These are phyloP conservation scores for Batkoa obscura DNA, from an alignment of 371 early-diverging fungal genomes.

Conservation along the genomic window DNA sequence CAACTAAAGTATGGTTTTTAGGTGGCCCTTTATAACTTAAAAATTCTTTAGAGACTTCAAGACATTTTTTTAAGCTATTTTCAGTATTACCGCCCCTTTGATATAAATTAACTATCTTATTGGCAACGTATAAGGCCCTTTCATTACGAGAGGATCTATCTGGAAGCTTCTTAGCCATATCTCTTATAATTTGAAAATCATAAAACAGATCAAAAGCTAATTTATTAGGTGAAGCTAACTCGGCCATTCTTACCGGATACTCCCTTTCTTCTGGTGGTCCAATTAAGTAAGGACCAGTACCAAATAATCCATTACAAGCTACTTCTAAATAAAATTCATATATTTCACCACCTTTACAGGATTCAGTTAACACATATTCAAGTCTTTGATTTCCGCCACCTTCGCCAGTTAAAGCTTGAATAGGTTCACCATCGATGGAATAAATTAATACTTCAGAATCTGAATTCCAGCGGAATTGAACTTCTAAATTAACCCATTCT, in stretches of 20 bases:
- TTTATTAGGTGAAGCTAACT: slow-evolving; percentile 46
- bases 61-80: slow-evolving; percentile 26
- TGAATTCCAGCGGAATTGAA: slow-evolving; percentile 66
- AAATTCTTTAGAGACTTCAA: slow-evolving; percentile 34
- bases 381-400: slow-evolving; percentile 37
- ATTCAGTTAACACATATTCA: slow-evolving; percentile 46
- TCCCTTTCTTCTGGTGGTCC: slow-evolving; percentile 47
- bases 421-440: slow-evolving; percentile 54
- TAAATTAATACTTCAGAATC: slow-evolving; percentile 77
- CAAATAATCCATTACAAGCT: slow-evolving; percentile 88
- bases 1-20: slow-evolving; percentile 39
- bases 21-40: slow-evolving; percentile 33
- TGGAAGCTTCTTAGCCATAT: slow-evolving; percentile 58
- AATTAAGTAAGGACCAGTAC: slow-evolving; percentile 25
- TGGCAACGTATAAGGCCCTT: slow-evolving; percentile 62
- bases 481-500: slow-evolving; percentile 36
- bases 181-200: slow-evolving; percentile 58
- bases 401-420: slow-evolving; percentile 82
- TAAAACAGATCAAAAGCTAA: slow-evolving; percentile 42
- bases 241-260: slow-evolving; percentile 23
- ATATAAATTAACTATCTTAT: slow-evolving; percentile 60
- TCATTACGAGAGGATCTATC: slow-evolving; percentile 38
- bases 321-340: slow-evolving; percentile 66
- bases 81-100: slow-evolving; percentile 12
- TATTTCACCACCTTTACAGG: slow-evolving; percentile 35